phyloP scores from a whole-genome alignment of 2,329 filamentous ascomycete species.

The Cladosporium cucumerinum region DNA sequence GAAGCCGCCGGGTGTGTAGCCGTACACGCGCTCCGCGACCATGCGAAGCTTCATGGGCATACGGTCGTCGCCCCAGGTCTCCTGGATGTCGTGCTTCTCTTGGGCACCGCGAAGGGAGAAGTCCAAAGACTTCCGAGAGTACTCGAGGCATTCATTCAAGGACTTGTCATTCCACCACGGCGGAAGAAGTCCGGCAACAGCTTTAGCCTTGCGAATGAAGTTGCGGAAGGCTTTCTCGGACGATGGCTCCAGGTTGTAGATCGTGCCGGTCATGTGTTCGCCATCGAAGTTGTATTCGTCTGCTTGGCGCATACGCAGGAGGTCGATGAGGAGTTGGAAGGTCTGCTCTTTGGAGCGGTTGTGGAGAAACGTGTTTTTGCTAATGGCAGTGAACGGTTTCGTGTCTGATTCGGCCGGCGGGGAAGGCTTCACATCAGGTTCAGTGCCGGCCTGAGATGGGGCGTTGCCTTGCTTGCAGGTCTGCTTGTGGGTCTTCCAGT shows the following conservation, averaged over 20 bases:
- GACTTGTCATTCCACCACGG: constrained; percentile 21
- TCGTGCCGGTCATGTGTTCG: constrained; percentile 18
- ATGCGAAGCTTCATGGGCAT: constrained; percentile 13
- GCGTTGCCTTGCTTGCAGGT: not conserved
- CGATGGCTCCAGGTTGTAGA: constrained; percentile 15
- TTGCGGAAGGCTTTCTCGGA: constrained; percentile 19
- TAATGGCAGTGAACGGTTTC: constrained; percentile 20
- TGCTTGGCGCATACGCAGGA: constrained; percentile 22
- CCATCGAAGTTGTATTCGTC: constrained; percentile 21
- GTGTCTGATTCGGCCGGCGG: not conserved
- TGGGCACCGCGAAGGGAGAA: constrained; percentile 12
- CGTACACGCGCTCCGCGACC: not conserved
- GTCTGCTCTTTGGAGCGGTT: constrained; percentile 21
- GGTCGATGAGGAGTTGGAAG: constrained; percentile 27
- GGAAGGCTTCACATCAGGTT: not conserved
- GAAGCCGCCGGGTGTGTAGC: not conserved
- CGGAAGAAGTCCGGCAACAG: constrained; percentile 17
- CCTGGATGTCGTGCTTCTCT: constrained; percentile 19
- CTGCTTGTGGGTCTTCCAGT: constrained; percentile 36
- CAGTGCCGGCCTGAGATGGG: not conserved
- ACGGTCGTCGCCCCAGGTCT: constrained; percentile 15
- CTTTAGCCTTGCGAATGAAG: constrained; percentile 19
- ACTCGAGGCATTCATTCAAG: constrained; percentile 18
- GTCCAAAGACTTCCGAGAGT: not conserved
- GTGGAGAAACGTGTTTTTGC: constrained; percentile 24